Conservation (phyloP, 2,329 filamentous ascomycete genomes). For the Paraconiothyrium sp. region DNA sequence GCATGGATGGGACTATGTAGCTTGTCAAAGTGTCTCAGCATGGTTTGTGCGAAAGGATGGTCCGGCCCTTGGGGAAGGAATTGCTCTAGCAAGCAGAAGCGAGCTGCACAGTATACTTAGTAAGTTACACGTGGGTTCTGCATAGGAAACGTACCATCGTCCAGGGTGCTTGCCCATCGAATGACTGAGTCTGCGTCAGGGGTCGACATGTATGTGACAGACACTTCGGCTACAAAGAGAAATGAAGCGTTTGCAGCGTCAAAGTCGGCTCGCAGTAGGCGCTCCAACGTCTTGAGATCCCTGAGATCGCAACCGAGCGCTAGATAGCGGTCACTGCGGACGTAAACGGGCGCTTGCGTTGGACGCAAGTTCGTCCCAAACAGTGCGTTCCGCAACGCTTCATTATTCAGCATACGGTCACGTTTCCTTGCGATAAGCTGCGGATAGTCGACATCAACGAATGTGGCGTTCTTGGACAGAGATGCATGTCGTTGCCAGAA, state of each 20-base stretch:
- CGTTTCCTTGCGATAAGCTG: slow-evolving; percentile 80
- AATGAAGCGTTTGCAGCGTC: slow-evolving; percentile 69
- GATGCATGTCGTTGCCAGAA: slow-evolving; percentile 73
- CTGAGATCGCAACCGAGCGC: slow-evolving; percentile 85
- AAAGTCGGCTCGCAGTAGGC: slow-evolving; percentile 67
- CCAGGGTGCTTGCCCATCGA: slow-evolving; percentile 76
- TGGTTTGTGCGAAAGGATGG: slow-evolving; percentile 86
- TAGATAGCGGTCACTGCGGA: slow-evolving; percentile 72
- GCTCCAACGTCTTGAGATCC: slow-evolving; percentile 69
- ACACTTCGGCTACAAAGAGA: slow-evolving; percentile 88
- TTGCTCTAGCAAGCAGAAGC: slow-evolving; percentile 89
- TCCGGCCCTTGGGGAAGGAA: slow-evolving; percentile 78
- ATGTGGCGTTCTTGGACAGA: slow-evolving; percentile 67
- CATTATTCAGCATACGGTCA: slow-evolving; percentile 68
- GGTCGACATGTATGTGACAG: slow-evolving; percentile 87
- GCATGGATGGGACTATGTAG: slow-evolving; percentile 81
- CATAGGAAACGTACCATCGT: slow-evolving; percentile 64
- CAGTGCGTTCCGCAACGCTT: slow-evolving; percentile 53
- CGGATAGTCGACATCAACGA: slow-evolving; percentile 88
- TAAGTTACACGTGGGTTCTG: slow-evolving; percentile 1
- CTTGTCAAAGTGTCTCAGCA: slow-evolving; percentile 85
- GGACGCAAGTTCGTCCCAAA: slow-evolving; percentile 37
- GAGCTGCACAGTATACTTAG: slow-evolving; percentile 59
- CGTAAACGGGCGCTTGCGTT: slow-evolving; percentile 39
- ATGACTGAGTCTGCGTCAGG: slow-evolving; percentile 77